Conservation (phyloP, 345 rosid species). For the Eucalyptus globulus region DNA sequence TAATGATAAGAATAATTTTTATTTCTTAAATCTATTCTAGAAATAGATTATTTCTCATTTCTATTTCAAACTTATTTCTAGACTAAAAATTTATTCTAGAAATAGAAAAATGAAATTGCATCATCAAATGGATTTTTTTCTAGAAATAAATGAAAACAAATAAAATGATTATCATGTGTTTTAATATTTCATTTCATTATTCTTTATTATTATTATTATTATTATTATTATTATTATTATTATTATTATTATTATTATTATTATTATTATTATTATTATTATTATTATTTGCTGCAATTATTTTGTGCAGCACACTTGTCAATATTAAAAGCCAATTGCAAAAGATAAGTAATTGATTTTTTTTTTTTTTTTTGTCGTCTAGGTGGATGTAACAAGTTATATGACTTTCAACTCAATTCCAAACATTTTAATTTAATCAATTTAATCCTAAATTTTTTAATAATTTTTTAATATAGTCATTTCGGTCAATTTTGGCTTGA, state of each 20-base stretch:
- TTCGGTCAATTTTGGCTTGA: fast-evolving
- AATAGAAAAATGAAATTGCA: too few species aligned
- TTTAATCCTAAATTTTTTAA: neutral
- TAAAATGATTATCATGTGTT: too few species aligned
- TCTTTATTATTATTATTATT: neutral
- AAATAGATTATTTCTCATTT: too few species aligned
- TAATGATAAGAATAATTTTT: too few species aligned
- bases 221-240: neutral
- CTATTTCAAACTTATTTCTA: fast-evolving
- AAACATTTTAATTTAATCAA: neutral
- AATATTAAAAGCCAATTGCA: neutral
- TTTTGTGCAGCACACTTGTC: neutral
- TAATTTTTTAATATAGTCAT: neutral
- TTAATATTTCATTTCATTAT: neutral
- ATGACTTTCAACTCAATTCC: neutral
- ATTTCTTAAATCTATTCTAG: too few species aligned
- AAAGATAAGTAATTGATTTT: neutral
- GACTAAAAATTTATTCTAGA: too few species aligned
- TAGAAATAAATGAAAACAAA: fast-evolving
- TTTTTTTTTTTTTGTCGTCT: neutral
- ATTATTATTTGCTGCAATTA: neutral
- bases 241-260: neutral
- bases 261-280: neutral
- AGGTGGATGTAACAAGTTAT: neutral
- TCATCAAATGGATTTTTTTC: too few species aligned